A percentile compares a stretch with the other conserved stretches of the same genome.
phyloP scores from a whole-genome alignment of 1,284 basidiomycete genomes.

The Rhizopogon parksii region DNA sequence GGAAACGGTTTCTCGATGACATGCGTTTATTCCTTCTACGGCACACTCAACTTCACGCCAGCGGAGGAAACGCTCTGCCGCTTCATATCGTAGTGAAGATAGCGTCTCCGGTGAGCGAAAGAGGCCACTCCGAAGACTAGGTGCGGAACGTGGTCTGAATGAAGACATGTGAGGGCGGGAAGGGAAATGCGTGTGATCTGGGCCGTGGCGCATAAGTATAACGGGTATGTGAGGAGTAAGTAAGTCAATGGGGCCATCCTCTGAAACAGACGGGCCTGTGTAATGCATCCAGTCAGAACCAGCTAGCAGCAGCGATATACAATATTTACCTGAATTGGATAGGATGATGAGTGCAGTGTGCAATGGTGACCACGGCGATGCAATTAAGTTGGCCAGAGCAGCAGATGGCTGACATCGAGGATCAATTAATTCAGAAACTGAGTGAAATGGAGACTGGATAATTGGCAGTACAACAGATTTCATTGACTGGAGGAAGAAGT shows the following conservation, averaged over 20 bases:
- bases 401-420: conserved; percentile 42
- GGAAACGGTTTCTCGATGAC: conserved; percentile 22
- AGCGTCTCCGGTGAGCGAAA: conserved; percentile 57
- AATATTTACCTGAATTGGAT: conserved; percentile 38
- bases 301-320: background rate
- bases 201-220: conserved; percentile 40
- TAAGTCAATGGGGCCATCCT: conserved; percentile 42
- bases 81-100: conserved; percentile 49
- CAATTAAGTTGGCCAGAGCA: conserved; percentile 44
- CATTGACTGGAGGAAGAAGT: conserved; percentile 14
- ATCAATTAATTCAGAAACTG: conserved; percentile 43
- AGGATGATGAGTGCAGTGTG: conserved; percentile 55
- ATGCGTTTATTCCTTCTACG: conserved; percentile 30
- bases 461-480: conserved; percentile 32
- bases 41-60: conserved; percentile 63
- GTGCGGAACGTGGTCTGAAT: conserved; percentile 44
- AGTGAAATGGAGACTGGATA: conserved; percentile 52
- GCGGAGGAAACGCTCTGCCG: conserved; percentile 59
- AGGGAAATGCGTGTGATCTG: conserved; percentile 25
- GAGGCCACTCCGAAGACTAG: conserved; percentile 49
- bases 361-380: conserved; percentile 45
- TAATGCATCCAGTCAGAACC: background rate
- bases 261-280: conserved; percentile 29
- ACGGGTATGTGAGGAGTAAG: conserved; percentile 53
- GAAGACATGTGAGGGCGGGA: conserved; percentile 37